Evolutionary conservation across 2,329 filamentous ascomycete genomes (phyloP).

Genomic region (Nigrospora sphaerica): DNA sequence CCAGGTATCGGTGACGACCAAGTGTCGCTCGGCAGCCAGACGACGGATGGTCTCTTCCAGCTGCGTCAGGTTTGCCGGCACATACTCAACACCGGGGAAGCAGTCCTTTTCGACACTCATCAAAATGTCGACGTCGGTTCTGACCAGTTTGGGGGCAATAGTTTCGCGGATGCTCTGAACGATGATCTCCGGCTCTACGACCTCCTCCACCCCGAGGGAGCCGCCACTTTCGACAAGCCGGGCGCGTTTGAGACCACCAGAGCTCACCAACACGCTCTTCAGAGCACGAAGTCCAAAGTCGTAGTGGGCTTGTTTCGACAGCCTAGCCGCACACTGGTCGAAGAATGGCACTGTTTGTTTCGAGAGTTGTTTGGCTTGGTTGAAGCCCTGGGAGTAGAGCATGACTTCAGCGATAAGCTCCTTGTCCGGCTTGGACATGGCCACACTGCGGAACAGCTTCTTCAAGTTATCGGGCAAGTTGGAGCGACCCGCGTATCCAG

Average conservation of each 20-base stretch:
- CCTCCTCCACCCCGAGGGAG: constrained; percentile 56
- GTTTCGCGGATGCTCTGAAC: constrained; percentile 98
- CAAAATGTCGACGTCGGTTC: constrained; percentile 86
- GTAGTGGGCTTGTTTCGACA: constrained; percentile 98
- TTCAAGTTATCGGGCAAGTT: constrained; percentile 98
- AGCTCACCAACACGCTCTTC: constrained; percentile 98
- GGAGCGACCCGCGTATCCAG: constrained; percentile 94
- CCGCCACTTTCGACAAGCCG: constrained; percentile 56
- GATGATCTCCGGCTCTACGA: constrained; percentile 92
- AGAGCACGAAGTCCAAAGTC: constrained; percentile 96
- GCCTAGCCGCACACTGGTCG: constrained; percentile 70
- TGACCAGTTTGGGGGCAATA: constrained; percentile 94
- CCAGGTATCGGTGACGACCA: constrained; percentile 90
- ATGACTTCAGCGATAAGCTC: constrained; percentile 99
- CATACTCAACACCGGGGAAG: constrained; percentile 89
- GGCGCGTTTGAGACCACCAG: constrained; percentile 86
- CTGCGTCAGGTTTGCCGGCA: constrained; percentile 76
- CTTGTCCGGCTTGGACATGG: constrained; percentile 99
- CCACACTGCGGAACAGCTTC: constrained; percentile 97
- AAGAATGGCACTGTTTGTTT: constrained; percentile 98
- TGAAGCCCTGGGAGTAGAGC: constrained; percentile 99
- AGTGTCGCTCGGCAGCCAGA: constrained; percentile 76
- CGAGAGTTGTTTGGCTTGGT: constrained; percentile 86
- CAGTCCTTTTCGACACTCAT: constrained; percentile 72
- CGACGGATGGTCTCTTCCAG: constrained; percentile 76